Conservation (phyloP, 305 asterid genomes). For the Andrographis paniculata region DNA sequence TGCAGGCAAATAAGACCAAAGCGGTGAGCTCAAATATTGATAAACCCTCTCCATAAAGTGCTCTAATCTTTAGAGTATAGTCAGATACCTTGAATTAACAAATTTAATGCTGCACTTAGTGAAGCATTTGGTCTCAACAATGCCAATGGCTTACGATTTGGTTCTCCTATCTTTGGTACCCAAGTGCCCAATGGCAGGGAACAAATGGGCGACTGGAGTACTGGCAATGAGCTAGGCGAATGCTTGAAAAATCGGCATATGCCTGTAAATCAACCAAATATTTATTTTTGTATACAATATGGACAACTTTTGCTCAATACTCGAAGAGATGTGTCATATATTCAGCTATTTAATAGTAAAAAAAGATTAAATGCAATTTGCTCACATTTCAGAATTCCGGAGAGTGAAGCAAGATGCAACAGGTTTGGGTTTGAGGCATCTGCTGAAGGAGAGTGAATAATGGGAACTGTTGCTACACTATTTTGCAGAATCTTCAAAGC, state of each 20-base stretch:
- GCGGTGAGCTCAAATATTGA: background rate
- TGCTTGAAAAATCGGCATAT: conserved; percentile 73
- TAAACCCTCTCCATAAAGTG: background rate
- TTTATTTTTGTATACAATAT: background rate
- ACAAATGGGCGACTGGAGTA: conserved; percentile 64
- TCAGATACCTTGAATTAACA: conserved; percentile 70
- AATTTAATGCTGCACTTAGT: conserved; percentile 61
- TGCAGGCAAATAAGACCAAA: background rate
- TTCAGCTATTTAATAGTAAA: background rate
- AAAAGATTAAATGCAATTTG: background rate
- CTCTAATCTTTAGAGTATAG: conserved; percentile 1
- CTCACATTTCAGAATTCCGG: conserved; percentile 82
- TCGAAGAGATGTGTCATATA: background rate
- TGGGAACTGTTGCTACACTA: conserved; percentile 75
- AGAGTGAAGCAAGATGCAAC: conserved; percentile 84
- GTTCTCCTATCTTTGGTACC: conserved; percentile 80
- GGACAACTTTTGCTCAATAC: background rate
- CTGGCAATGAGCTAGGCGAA: conserved; percentile 71
- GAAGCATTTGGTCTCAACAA: conserved; percentile 81
- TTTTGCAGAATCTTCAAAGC: conserved; percentile 74
- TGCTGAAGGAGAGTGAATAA: conserved; percentile 59
- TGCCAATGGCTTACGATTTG: conserved; percentile 66
- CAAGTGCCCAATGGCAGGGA: conserved; percentile 78
- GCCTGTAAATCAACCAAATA: conserved; percentile 34
- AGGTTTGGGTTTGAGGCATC: conserved; percentile 78